Evolutionary conservation across 345 rosid species (phyloP), one percentile per base, ranked within the genome.

Genomic region (Physaria fendleri): DNA sequence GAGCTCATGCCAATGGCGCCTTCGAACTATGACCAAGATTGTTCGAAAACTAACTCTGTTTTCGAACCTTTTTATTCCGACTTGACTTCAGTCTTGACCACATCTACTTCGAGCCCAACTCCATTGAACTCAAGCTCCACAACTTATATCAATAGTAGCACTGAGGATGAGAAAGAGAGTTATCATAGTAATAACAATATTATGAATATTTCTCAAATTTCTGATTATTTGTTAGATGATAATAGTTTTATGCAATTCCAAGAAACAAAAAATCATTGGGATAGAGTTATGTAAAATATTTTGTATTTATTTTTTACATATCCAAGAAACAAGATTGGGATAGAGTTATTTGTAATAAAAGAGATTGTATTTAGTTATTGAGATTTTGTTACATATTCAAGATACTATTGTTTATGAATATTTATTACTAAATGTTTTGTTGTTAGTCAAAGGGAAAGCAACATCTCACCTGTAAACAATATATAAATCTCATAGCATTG

Each of bases 131-230:
- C 88, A n/a, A 75, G 83, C 6, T 69, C 79, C 23, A 41, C 60
- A 1, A 69, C 78, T 18, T 63, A 56, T 16, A 50, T 68, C 32
- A 76, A 69, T 71, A 71, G 77, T 69, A 78, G 73, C 69, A 74
- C 56, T 32, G 88, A 83, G 54, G 93, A 85, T 58, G 96, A 83
- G 55, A 83, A 74, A 65, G 85, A 81, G 40, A 68, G 79, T 52
- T 74, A 74, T 39, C 73, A 83, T 41, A 74, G 80, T 34, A 66
- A 71, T 42, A 53, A 71, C 32, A 53, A 43, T 39, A n/a, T 30
- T 12, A 35, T 45, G 17, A 69, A 59, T 55, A 70, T 61, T 75
- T 69, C 76, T 59, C 82, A 70, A 30, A 46, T 68, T 21, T 72
- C 79, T 33, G 65, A 56, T 24, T 58, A 73, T 64, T 71, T 75